A percentile compares a stretch with the other conserved stretches of the same genome.
These are phyloP conservation scores for Phaseolus coccineus DNA, from an alignment of 331 rosid species.

Conservation along the genomic window DNA sequence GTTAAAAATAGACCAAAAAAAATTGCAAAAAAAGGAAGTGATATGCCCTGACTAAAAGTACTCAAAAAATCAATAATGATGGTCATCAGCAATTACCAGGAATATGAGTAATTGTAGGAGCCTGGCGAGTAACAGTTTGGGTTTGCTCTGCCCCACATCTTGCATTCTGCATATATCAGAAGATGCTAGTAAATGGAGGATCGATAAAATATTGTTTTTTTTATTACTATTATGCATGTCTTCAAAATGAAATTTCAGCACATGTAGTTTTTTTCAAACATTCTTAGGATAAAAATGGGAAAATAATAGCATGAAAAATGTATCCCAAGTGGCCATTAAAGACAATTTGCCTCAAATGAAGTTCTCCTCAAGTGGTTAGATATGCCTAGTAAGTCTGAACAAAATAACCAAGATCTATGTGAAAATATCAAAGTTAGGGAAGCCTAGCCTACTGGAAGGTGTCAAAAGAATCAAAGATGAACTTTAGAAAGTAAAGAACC, in stretches of 20 bases:
- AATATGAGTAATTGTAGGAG: conserved; percentile 93
- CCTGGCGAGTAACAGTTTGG: conserved; percentile 78
- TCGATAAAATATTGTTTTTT: background rate
- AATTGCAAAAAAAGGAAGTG: background rate
- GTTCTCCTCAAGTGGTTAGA: conserved; percentile 1
- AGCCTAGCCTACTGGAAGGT: background rate
- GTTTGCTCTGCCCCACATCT: conserved; percentile 90
- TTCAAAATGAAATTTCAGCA: conserved; percentile 19
- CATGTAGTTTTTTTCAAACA: background rate
- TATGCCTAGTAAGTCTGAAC: conserved; percentile 5
- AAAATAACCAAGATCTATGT: conserved; percentile 2
- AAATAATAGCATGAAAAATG: conserved; percentile 29
- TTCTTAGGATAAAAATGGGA: conserved; percentile 13
- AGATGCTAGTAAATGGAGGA: conserved; percentile 5
- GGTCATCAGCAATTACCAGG: conserved; percentile 64
- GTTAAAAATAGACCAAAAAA: background rate
- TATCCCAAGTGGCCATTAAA: conserved; percentile 19
- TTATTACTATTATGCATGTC: background rate
- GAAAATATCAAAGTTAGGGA: background rate
- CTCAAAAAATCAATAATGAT: conserved; percentile 6
- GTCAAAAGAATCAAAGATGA: conserved; percentile 34
- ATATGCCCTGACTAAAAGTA: conserved; percentile 6
- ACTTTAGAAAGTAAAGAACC: conserved; percentile 35
- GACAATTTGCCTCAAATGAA: conserved; percentile 15
- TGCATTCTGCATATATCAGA: conserved; percentile 67